Evolutionary conservation across 129 eudicot species (phyloP), one percentile per base, ranked within the genome.

Genomic region (Oenanthe sinensis): DNA sequence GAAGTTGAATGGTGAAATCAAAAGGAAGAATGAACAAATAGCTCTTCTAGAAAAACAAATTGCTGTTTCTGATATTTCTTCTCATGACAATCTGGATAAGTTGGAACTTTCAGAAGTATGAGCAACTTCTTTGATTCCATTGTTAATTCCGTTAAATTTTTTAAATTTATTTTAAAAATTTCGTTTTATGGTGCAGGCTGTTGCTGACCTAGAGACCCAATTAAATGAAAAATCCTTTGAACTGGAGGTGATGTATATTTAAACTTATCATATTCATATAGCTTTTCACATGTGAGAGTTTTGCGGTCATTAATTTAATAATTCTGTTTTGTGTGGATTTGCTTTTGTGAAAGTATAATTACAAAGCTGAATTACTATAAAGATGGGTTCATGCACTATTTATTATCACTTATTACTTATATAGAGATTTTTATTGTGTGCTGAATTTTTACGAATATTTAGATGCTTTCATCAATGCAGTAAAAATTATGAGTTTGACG

Each of bases 141-240:
- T 47, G 20, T 58, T 40, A 40, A 10, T 58, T 50, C 40, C 54
- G 40, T 69, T 48, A 24, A 77, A 17, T 58, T 70, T 30, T 76
- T 73, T 47, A 46, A 50, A 22, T 78, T 43, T n/a, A 14, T 30
- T 81, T 84, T 79, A 79, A 69, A 71, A 75, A 48, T 76, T 54
- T 81, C 80, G 12, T 52, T 78, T 80, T 37, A 68, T 67, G 71
- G 40, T 81, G 85, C 97, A 95, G 97, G 72, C 90, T 62, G 76
- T 90, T 58, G 87, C 92, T 80, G 97, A 95, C 68, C 87, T 95
- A 13, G 83, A 87, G 86, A 87, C 88, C 42, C 97, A 86, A 65
- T 80, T 95, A 81, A 90, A 89, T 79, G 99, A 95, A 90, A 95
- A 95, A 83, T 86, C 97, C 39, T 88, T 92, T 86, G 96, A 92